These are phyloP conservation scores for Penicillium oxalicum DNA, from an alignment of 2,329 filamentous ascomycete genomes.

Conservation along the genomic window DNA sequence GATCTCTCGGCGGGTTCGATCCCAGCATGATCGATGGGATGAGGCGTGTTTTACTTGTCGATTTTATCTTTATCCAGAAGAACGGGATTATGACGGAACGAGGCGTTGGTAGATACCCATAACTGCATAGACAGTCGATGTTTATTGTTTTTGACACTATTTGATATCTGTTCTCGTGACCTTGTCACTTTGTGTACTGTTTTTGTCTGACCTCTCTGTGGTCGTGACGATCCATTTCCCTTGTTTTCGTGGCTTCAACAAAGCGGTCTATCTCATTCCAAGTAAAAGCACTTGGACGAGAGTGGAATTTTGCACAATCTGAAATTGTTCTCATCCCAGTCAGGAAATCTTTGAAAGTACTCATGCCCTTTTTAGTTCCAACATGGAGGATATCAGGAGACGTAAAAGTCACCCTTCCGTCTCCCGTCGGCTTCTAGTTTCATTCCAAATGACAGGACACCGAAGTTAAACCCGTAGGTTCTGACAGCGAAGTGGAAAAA, in stretches of 20 bases:
- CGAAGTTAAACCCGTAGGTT: no score
- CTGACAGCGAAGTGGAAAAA: no score
- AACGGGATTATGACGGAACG: conserved; percentile 37
- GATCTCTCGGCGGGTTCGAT: conserved; percentile 13
- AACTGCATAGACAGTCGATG: conserved; percentile 29
- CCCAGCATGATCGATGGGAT: conserved; percentile 18
- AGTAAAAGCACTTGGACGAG: no score
- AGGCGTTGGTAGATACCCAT: conserved; percentile 43
- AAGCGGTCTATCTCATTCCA: no score
- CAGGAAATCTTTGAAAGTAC: no score
- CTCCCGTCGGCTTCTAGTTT: no score
- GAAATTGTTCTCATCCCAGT: no score
- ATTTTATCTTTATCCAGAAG: conserved; percentile 20
- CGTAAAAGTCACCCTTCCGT: no score
- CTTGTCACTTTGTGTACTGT: conserved; percentile 12
- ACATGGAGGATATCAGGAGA: no score
- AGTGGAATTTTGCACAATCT: no score
- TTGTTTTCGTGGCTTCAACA: conserved; percentile 6
- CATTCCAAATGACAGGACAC: no score
- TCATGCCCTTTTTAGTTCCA: no score
- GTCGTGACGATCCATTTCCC: conserved; percentile 2
- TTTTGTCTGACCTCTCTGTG: background rate
- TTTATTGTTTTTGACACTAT: conserved; percentile 15
- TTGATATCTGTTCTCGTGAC: conserved; percentile 7
- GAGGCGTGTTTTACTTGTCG: conserved; percentile 17